Evolutionary conservation across 768 basidiomycete genomes (phyloP).

Genomic region (Royoungia palumana): DNA sequence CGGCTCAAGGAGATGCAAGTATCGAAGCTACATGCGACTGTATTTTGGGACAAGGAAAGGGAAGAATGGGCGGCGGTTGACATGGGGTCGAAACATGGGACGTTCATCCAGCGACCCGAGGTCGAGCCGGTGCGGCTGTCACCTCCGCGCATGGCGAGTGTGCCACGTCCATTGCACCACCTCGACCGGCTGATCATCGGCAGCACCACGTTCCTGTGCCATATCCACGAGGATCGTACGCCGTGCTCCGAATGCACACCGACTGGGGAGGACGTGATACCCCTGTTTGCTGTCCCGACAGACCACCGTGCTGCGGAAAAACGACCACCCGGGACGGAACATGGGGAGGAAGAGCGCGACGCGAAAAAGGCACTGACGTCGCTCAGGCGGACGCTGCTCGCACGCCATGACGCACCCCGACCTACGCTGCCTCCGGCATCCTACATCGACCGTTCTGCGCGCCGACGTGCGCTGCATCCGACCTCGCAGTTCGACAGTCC

Average conservation of each 20-base stretch:
- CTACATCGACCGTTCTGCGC: constrained; percentile 71
- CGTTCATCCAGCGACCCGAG: constrained; percentile 47
- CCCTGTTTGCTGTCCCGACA: constrained; percentile 41
- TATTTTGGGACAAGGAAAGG: constrained; percentile 62
- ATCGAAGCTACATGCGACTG: constrained; percentile 75
- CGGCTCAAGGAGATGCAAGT: constrained; percentile 83
- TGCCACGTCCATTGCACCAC: constrained; percentile 61
- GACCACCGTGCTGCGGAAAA: constrained; percentile 20
- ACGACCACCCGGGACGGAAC: constrained; percentile 10
- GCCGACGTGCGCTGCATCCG: constrained; percentile 58
- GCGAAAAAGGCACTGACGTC: constrained; percentile 63
- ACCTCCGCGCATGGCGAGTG: constrained; percentile 60
- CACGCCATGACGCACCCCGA: constrained; percentile 33
- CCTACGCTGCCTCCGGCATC: constrained; percentile 15
- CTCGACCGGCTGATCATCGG: constrained; percentile 66
- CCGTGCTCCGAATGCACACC: constrained; percentile 63
- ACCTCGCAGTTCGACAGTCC: constrained; percentile 51
- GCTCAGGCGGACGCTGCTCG: constrained; percentile 63
- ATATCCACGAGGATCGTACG: constrained; percentile 60
- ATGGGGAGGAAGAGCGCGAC: constrained; percentile 36
- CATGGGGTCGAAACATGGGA: constrained; percentile 85
- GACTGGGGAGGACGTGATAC: constrained; percentile 51
- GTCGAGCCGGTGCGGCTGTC: constrained; percentile 52
- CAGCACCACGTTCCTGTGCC: constrained; percentile 65
- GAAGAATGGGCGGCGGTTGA: constrained; percentile 74